These are phyloP conservation scores for Aspergillus ochraceus DNA, from an alignment of 2,329 filamentous ascomycete species.

Conservation along the genomic window DNA sequence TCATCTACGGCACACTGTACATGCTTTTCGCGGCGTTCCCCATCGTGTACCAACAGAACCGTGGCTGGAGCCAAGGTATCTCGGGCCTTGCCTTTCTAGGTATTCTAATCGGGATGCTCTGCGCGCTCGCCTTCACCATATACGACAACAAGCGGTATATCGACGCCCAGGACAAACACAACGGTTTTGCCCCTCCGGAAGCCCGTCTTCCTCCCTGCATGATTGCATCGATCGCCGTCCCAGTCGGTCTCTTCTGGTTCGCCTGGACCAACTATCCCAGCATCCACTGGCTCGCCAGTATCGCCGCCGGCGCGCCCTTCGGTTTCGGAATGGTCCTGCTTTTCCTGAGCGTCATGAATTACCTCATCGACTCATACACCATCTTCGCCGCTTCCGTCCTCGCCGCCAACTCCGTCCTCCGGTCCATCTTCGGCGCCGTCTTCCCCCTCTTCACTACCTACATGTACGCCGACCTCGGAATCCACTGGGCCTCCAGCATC, in stretches of 20 bases:
- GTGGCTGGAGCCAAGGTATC: constrained; percentile 6
- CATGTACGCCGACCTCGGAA: constrained; percentile 2
- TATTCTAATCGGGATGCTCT: constrained; percentile 1
- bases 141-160: constrained; percentile 3
- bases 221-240: neutral
- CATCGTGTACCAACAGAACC: constrained; percentile 2
- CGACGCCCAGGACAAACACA: neutral
- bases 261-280: constrained; percentile 4
- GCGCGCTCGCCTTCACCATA: neutral
- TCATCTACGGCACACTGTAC: constrained; percentile 4
- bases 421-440: neutral
- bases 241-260: constrained; percentile 5
- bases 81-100: constrained; percentile 3
- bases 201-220: constrained; percentile 3
- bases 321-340: constrained; percentile 1
- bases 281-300: constrained; percentile 3
- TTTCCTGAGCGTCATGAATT: constrained; percentile 5
- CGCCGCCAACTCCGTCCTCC: constrained; percentile 4
- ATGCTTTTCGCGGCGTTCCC: constrained; percentile 6
- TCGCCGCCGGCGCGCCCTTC: constrained; percentile 1
- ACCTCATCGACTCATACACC: constrained; percentile 3
- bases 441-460: constrained; percentile 5
- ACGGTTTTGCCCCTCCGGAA: neutral
- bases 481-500: constrained; percentile 5
- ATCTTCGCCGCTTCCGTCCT: constrained; percentile 1